Evolutionary conservation across 768 basidiomycete genomes (phyloP).

Genomic region (Tulasnella sp.): DNA sequence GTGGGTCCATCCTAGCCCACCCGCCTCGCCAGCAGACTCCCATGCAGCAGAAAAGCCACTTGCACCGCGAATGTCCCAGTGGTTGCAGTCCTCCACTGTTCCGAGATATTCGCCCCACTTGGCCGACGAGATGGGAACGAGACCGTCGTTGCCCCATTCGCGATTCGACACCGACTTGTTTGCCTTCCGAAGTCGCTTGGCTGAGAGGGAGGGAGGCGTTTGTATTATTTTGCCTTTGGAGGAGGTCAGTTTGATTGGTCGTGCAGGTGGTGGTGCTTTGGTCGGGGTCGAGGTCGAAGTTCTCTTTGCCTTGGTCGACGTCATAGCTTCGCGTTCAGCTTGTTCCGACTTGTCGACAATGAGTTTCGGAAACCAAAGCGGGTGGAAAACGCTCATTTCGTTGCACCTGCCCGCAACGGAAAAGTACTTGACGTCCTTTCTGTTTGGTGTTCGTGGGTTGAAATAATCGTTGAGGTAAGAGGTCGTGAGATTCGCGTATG

Average conservation of each 20-base stretch:
- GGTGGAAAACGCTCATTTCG: slow-evolving; percentile 57
- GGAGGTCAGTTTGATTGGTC: neutral
- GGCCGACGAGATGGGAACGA: slow-evolving; percentile 85
- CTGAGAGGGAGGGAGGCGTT: neutral
- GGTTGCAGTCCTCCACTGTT: slow-evolving; percentile 77
- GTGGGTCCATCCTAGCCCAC: slow-evolving; percentile 2
- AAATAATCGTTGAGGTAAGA: slow-evolving; percentile 65
- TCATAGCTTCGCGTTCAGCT: slow-evolving; percentile 33
- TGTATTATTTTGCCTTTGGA: no score
- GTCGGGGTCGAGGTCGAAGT: neutral
- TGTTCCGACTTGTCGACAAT: slow-evolving; percentile 79
- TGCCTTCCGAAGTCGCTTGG: no score
- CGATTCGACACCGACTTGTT: slow-evolving; percentile 20
- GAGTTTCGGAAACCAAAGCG: slow-evolving; percentile 93
- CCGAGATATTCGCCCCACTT: slow-evolving; percentile 96
- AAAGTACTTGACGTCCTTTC: slow-evolving; percentile 65
- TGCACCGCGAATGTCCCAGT: slow-evolving; percentile 91
- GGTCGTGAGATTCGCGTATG: slow-evolving; percentile 88
- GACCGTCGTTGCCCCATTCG: slow-evolving; percentile 76
- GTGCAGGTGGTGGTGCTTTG: no score
- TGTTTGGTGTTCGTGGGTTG: slow-evolving; percentile 71
- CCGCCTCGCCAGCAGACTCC: slow-evolving; percentile 21
- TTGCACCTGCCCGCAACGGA: slow-evolving; percentile 53
- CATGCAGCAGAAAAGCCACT: slow-evolving; percentile 36
- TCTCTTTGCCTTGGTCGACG: neutral